Evolutionary conservation across 192 early-diverging fungal species (phyloP).

Genomic region (Helicostylum pulchrum): DNA sequence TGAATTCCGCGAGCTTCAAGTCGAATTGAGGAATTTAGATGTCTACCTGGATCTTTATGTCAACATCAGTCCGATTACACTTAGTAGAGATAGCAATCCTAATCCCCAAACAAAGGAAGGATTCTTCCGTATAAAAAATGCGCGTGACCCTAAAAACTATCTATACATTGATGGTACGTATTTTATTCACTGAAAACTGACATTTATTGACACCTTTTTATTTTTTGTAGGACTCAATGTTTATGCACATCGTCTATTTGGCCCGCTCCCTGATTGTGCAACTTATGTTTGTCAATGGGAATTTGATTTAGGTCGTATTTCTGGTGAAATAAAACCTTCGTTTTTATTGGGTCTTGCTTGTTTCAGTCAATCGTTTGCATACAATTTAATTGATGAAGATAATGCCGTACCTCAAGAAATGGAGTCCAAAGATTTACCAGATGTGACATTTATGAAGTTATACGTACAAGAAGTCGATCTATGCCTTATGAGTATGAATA

Average conservation of each 20-base stretch:
- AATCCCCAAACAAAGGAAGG: slow-evolving; percentile 22
- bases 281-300: slow-evolving; percentile 73
- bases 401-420: slow-evolving; percentile 55
- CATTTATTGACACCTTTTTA: background rate
- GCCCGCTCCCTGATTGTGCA: slow-evolving; percentile 58
- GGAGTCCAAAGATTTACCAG: slow-evolving; percentile 38
- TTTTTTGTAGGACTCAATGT: slow-evolving; percentile 43
- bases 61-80: slow-evolving; percentile 55
- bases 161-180: slow-evolving; percentile 50
- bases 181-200: too few species aligned
- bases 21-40: slow-evolving; percentile 62
- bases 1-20: slow-evolving; percentile 59
- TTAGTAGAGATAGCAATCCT: slow-evolving; percentile 39
- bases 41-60: slow-evolving; percentile 62
- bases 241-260: slow-evolving; percentile 66
- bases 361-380: slow-evolving; percentile 56
- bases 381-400: slow-evolving; percentile 66
- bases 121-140: slow-evolving; percentile 27
- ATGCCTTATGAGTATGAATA: slow-evolving; percentile 53
- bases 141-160: slow-evolving; percentile 43
- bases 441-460: slow-evolving; percentile 61
- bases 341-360: slow-evolving; percentile 51
- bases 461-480: slow-evolving; percentile 55
- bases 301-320: slow-evolving; percentile 56
- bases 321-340: slow-evolving; percentile 61